Evolutionary conservation across 2,329 filamentous ascomycete genomes (phyloP).

Genomic region (Chaetomiaceae sp.): DNA sequence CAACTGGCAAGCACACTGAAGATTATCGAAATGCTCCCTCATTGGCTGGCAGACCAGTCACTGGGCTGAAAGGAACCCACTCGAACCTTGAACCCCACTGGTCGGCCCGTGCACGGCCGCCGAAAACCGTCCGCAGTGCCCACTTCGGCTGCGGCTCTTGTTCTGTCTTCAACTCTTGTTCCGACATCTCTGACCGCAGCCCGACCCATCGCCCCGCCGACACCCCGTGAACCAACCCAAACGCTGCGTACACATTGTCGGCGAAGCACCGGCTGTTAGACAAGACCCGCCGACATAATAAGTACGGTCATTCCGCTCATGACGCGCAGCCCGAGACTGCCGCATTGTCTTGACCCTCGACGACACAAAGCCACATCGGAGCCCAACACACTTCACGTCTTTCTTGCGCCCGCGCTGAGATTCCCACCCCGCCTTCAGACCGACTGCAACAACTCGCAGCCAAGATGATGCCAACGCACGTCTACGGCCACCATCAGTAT

Average conservation of each 20-base stretch:
- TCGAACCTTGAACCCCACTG: constrained; percentile 5
- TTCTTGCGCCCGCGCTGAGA: not conserved
- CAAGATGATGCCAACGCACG: constrained; percentile 60
- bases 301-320: constrained; percentile 19
- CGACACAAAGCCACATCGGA: constrained; percentile 16
- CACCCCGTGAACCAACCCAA: not conserved
- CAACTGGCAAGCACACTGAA: too few species aligned
- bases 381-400: not conserved
- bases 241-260: not conserved
- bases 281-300: not conserved
- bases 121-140: constrained; percentile 16
- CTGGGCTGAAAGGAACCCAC: not conserved
- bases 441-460: constrained; percentile 8
- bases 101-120: constrained; percentile 21
- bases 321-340: constrained; percentile 21
- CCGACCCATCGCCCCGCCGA: not conserved
- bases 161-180: not conserved
- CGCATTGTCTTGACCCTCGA: constrained; percentile 9
- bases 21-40: too few species aligned
- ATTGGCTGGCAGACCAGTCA: not conserved
- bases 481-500: constrained; percentile 66
- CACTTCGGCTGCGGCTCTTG: constrained; percentile 20
- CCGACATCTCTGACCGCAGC: not conserved
- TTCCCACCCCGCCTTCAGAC: not conserved
- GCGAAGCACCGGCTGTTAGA: not conserved